Base-by-base conservation (phyloP, 129 eudicot genomes). In the Erigeron canadensis region DNA sequence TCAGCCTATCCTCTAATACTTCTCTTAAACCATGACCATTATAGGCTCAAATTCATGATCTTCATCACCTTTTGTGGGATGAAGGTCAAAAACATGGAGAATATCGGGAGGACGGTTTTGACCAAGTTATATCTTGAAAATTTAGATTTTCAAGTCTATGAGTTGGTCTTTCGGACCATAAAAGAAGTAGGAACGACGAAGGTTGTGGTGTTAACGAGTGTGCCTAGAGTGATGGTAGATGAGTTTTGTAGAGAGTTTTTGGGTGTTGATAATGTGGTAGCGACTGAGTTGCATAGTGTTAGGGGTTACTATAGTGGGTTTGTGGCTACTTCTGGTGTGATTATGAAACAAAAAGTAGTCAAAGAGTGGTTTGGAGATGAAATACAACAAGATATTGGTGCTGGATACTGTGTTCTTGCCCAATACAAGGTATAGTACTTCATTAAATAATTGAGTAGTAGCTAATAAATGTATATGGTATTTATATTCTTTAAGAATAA, bases 161-260 rank as follows among this genome's bases (percentile, higher is more conserved):
- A 90, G 65, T 70, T 81, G 2, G 34, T 28, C 34, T 28, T 28
- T 83, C 22, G 75, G 22, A 6, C 67, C 81, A 1, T 65, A 72
- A 43, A 78, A 7, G 15, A 64, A 2, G 34, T 28, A 28, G 90
- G 82, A 28, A 23, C 43, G 16, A 23, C 43, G 16, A 84, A 42
- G 48, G 83, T 84, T 48, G 81, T 78, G 54, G 19, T 87, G 1
- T 71, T 88, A 18, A 89, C 97, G 1, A 82, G 89, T 70, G 70
- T 88, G 22, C 99, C 99, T 0, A 88, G 85, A 56, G 96, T 95
- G 13, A 90, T 95, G 97, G 91, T 95, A 63, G 96, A 95, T 50
- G 85, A 89, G 44, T 90, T 95, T 54, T 63, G 89, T 37, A 90
- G 78, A 67, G 99, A 90, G 16, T 90, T 90, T 75, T 42, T 95